These are phyloP conservation scores for Russula sp. DNA, from an alignment of 768 basidiomycete species.

Conservation along the genomic window DNA sequence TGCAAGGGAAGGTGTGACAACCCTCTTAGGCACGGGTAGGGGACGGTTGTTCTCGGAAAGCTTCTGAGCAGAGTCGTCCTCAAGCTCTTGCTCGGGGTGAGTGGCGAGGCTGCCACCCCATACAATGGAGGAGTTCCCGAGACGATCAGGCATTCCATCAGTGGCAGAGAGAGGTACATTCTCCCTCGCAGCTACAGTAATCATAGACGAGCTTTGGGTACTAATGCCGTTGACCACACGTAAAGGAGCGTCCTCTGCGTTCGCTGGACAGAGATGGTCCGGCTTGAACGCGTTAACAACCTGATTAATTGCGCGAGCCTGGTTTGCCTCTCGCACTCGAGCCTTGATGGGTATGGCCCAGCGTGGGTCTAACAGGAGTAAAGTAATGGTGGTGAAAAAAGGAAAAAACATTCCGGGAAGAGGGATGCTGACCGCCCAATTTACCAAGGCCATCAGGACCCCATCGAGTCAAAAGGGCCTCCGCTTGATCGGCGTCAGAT, in stretches of 20 bases:
- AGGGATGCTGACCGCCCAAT: constrained; percentile 62
- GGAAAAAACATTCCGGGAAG: constrained; percentile 19
- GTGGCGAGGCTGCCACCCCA: constrained; percentile 59
- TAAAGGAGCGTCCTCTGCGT: constrained; percentile 53
- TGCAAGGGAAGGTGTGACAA: constrained; percentile 80
- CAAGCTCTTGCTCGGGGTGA: constrained; percentile 67
- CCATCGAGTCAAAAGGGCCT: constrained; percentile 84
- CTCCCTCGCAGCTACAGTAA: constrained; percentile 74
- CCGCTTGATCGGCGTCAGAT: constrained; percentile 84
- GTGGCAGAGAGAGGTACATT: constrained; percentile 49
- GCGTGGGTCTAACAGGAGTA: constrained; percentile 60
- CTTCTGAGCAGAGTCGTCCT: constrained; percentile 44
- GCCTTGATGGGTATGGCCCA: constrained; percentile 90
- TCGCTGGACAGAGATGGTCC: constrained; percentile 43
- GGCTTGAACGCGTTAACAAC: constrained; percentile 69
- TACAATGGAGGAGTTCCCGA: constrained; percentile 58
- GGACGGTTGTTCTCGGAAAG: constrained; percentile 32
- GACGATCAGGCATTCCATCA: constrained; percentile 53
- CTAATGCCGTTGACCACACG: constrained; percentile 80
- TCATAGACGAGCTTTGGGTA: constrained; percentile 62
- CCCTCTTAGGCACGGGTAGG: constrained; percentile 46
- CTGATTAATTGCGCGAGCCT: constrained; percentile 72
- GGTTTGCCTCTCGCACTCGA: constrained; percentile 61
- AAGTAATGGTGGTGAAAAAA: constrained; percentile 29
- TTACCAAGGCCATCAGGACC: constrained; percentile 87